Percentiles rank a stretch among this genome's conserved stretches.
Evolutionary conservation across 345 rosid genomes (phyloP).

Genomic region (Populus euphratica): DNA sequence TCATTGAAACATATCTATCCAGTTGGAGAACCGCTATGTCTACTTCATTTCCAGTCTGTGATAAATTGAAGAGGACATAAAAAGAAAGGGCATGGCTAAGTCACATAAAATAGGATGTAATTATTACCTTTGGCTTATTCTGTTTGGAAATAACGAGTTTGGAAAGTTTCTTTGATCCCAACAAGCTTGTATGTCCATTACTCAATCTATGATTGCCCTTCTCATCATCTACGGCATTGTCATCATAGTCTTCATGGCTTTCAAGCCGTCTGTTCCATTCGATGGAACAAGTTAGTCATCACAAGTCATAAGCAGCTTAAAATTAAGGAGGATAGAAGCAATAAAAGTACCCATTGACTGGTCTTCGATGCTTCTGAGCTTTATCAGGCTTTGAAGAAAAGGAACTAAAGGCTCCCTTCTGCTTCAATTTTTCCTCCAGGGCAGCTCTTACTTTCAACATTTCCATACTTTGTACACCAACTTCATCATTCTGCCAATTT

Average conservation of each 20-base stretch:
- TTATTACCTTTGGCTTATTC: constrained; percentile 55
- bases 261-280: constrained; percentile 59
- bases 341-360: constrained; percentile 53
- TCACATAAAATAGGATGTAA: background rate
- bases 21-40: too few species aligned
- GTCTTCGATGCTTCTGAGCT: constrained; percentile 43
- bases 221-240: constrained; percentile 49
- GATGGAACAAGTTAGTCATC: constrained; percentile 13
- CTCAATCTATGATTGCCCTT: constrained; percentile 24
- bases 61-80: background rate
- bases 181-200: constrained; percentile 23
- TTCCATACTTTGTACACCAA: constrained; percentile 68
- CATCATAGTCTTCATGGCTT: constrained; percentile 75
- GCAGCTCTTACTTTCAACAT: constrained; percentile 85
- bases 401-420: constrained; percentile 48
- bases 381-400: constrained; percentile 44
- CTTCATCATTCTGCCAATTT: constrained; percentile 51
- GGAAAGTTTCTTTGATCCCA: constrained; percentile 42
- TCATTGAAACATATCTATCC: too few species aligned
- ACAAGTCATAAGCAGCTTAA: constrained; percentile 17
- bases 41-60: background rate
- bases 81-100: background rate
- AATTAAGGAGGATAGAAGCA: background rate
- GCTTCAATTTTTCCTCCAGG: constrained; percentile 74
- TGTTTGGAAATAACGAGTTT: constrained; percentile 46